These are phyloP conservation scores for Rutstroemia sp. DNA, from an alignment of 2,329 filamentous ascomycete genomes.

Conservation along the genomic window DNA sequence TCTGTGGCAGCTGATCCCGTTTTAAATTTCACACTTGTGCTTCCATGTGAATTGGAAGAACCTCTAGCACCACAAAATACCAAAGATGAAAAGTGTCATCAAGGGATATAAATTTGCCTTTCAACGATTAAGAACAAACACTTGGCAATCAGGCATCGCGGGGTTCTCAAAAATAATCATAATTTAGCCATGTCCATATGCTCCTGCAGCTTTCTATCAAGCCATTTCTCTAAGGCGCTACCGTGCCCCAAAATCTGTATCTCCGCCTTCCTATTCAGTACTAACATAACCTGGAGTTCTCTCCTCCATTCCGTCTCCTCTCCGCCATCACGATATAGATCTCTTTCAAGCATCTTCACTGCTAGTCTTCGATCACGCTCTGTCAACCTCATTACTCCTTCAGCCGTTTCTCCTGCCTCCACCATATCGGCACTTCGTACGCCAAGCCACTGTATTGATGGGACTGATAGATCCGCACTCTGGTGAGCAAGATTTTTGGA, in stretches of 20 bases:
- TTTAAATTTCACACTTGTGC: no score
- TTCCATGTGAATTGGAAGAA: no score
- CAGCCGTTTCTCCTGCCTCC: neutral
- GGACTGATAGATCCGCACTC: slow-evolving; percentile 38
- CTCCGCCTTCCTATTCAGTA: slow-evolving; percentile 69
- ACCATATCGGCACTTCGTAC: slow-evolving; percentile 31
- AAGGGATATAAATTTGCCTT: no score
- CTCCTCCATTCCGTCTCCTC: slow-evolving; percentile 35
- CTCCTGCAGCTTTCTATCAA: slow-evolving; percentile 20
- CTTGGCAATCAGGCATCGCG: no score
- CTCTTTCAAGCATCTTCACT: slow-evolving; percentile 41
- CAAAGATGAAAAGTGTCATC: no score
- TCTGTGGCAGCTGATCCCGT: no score
- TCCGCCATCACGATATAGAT: slow-evolving; percentile 24
- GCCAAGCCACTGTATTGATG: slow-evolving; percentile 58
- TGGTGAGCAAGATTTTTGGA: slow-evolving; percentile 58
- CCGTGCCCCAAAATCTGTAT: slow-evolving; percentile 59
- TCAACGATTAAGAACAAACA: no score
- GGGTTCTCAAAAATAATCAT: neutral
- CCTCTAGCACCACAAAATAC: no score
- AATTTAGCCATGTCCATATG: neutral
- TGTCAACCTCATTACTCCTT: slow-evolving; percentile 4
- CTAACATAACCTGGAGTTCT: slow-evolving; percentile 66
- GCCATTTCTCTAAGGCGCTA: slow-evolving; percentile 22
- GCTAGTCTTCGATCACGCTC: slow-evolving; percentile 48